A percentile compares a stretch with the other conserved stretches of the same genome.
Evolutionary conservation across 75 land plant species (phyloP).

Genomic region (Cupressus sempervirens): DNA sequence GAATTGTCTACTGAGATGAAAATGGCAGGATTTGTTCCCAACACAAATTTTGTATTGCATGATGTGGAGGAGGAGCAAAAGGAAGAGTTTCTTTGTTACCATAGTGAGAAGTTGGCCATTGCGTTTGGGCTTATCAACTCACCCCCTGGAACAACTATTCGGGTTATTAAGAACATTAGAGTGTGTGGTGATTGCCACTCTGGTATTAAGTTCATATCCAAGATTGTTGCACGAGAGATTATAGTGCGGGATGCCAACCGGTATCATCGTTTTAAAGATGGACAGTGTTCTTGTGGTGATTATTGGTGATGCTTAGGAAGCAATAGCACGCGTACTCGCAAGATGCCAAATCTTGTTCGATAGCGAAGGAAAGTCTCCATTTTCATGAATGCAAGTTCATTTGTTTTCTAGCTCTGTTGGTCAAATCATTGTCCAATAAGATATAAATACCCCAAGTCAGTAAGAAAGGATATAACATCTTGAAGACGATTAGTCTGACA

Average conservation of each 20-base stretch:
- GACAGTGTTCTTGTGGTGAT: constrained; percentile 6
- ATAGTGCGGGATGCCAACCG: constrained; percentile 1
- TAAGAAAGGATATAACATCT: neutral
- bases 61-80: constrained; percentile 13
- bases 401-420: neutral
- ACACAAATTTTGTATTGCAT: constrained; percentile 4
- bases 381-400: neutral
- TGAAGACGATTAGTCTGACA: neutral
- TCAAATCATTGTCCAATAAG: neutral
- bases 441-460: neutral
- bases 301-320: neutral
- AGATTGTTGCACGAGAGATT: neutral
- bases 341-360: neutral
- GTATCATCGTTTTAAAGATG: constrained; percentile 1
- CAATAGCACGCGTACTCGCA: neutral
- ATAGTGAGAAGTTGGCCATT: constrained; percentile 7
- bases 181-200: constrained; percentile 5
- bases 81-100: neutral
- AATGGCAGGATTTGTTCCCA: constrained; percentile 7
- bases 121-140: constrained; percentile 1
- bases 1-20: constrained; percentile 3
- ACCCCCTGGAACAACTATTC: neutral
- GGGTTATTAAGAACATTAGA: constrained; percentile 1
- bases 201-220: neutral
- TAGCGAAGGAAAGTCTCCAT: neutral